Conservation (phyloP, 768 basidiomycete species). For the Lentinula detonsa region DNA sequence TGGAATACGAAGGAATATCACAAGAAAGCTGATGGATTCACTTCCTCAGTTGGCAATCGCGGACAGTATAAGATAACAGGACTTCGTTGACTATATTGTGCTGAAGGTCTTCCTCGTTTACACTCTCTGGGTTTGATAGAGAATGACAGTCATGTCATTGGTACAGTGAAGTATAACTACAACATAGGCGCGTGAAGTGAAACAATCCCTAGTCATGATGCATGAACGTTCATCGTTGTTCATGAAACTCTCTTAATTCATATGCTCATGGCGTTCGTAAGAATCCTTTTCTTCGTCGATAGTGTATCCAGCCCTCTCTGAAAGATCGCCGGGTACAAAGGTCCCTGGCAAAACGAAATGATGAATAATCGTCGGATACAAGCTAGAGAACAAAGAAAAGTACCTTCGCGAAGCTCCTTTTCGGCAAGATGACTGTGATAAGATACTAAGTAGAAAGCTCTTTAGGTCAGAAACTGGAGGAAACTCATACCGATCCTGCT, state of each 20-base stretch:
- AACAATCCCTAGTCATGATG: background rate
- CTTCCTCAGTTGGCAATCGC: no score
- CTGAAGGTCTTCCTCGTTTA: no score
- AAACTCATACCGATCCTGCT: slow-evolving; percentile 23
- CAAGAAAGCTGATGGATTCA: no score
- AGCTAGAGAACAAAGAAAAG: background rate
- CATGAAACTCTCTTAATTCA: background rate
- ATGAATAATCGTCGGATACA: background rate
- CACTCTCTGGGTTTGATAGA: no score
- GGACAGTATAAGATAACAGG: no score
- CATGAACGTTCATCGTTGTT: background rate
- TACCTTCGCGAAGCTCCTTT: slow-evolving; percentile 32
- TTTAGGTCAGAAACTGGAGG: background rate
- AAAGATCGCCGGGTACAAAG: slow-evolving; percentile 22
- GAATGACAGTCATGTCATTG: background rate
- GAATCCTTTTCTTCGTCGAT: background rate
- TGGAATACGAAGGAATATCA: no score
- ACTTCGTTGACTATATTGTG: no score
- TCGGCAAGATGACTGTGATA: slow-evolving; percentile 17
- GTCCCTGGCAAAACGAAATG: slow-evolving; percentile 15
- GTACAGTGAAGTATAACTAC: background rate
- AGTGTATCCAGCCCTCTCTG: slow-evolving; percentile 13
- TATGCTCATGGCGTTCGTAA: background rate
- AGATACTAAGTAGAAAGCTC: background rate
- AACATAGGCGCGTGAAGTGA: background rate